Conservation (phyloP, 768 basidiomycete genomes). For the Arthromyces matolae region DNA sequence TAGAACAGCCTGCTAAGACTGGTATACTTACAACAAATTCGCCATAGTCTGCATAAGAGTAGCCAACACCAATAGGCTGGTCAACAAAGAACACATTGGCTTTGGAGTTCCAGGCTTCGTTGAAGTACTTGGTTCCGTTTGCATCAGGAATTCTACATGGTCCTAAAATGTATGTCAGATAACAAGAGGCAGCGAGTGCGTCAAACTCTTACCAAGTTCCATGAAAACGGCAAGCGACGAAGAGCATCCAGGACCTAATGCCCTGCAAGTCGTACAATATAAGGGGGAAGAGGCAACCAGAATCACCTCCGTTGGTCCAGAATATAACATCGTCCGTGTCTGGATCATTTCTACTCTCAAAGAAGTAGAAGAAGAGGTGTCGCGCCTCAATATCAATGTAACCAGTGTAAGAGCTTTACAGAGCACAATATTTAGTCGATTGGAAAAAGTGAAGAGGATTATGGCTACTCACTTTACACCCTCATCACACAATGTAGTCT, state of each 20-base stretch:
- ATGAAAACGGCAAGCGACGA: slow-evolving; percentile 62
- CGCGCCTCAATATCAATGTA: slow-evolving; percentile 64
- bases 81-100: slow-evolving; percentile 64
- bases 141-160: slow-evolving; percentile 61
- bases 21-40: slow-evolving; percentile 46
- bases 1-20: no score
- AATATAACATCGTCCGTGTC: slow-evolving; percentile 60
- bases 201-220: slow-evolving; percentile 61
- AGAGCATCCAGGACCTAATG: slow-evolving; percentile 38
- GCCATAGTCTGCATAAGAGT: slow-evolving; percentile 62
- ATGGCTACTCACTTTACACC: slow-evolving; percentile 41
- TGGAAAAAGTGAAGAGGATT: not conserved
- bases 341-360: slow-evolving; percentile 63
- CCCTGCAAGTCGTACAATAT: not conserved
- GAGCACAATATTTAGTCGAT: no score
- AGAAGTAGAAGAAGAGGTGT: slow-evolving; percentile 75
- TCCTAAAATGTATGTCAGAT: no score
- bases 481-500: slow-evolving; percentile 53
- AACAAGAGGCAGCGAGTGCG: no score
- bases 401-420: slow-evolving; percentile 60
- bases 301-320: slow-evolving; percentile 49
- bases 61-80: slow-evolving; percentile 59
- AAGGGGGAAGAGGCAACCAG: no score
- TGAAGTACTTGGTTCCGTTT: slow-evolving; percentile 50
- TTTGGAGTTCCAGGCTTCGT: slow-evolving; percentile 65